A percentile compares a stretch with the other conserved stretches of the same genome.
These are phyloP conservation scores for Geotrichum siamense DNA, from an alignment of 1,139 yeast genomes.

Conservation along the genomic window DNA sequence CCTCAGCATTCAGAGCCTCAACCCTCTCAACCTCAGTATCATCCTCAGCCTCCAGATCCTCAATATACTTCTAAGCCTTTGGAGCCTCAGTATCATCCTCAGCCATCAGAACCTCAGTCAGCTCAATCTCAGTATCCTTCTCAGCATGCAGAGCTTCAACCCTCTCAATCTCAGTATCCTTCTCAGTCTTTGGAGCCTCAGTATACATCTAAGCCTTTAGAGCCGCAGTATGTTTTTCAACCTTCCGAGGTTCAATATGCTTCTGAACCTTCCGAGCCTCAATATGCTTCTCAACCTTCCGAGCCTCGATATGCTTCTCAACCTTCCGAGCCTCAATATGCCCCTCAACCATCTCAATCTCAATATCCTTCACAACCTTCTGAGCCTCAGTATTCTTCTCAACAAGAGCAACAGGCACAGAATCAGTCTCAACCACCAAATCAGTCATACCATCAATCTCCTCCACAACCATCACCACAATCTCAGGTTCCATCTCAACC, in stretches of 20 bases:
- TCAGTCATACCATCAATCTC: constrained; percentile 15
- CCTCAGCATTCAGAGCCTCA: neutral
- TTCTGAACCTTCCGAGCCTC: neutral
- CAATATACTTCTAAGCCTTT: neutral
- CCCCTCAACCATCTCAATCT: constrained; percentile 1
- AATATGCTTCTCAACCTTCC: neutral
- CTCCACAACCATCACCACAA: constrained; percentile 1
- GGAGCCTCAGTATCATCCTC: constrained; percentile 1
- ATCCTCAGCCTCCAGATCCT: neutral
- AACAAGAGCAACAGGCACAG: neutral
- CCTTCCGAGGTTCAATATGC: constrained; percentile 1
- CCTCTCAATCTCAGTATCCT: neutral
- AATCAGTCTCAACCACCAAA: constrained; percentile 9
- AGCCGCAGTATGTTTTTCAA: neutral
- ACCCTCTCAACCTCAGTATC: neutral
- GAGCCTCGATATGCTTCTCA: neutral
- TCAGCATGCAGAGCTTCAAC: neutral
- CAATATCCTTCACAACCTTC: constrained; percentile 10
- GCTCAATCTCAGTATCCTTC: neutral
- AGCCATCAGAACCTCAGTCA: neutral
- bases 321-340: constrained; percentile 1
- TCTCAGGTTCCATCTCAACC: constrained; percentile 6
- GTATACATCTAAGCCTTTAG: neutral
- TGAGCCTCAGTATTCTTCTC: constrained; percentile 7
- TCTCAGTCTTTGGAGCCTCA: neutral